These are phyloP conservation scores for Claviceps sp. DNA, from an alignment of 2,329 filamentous ascomycete species.

Conservation along the genomic window DNA sequence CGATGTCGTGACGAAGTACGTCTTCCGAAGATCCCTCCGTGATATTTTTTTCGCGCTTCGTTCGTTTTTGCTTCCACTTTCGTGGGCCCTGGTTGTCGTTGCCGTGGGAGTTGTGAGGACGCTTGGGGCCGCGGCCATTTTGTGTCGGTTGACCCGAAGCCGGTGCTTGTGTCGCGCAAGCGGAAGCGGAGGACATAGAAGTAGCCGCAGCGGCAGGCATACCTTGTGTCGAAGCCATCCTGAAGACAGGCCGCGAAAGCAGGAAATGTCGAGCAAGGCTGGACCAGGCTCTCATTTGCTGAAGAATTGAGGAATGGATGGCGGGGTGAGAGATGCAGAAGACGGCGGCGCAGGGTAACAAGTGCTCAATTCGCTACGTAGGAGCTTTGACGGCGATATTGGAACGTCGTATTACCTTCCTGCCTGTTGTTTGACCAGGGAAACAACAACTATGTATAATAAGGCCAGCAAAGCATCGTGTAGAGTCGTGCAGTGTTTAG, in stretches of 20 bases:
- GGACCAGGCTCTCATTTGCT: constrained; percentile 8
- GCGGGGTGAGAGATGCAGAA: not conserved
- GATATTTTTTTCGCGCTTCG: constrained; percentile 45
- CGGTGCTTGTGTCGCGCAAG: not conserved
- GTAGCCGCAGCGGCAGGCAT: not conserved
- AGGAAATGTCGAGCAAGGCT: constrained; percentile 1
- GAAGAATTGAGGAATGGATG: not conserved
- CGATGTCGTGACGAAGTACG: constrained; percentile 50
- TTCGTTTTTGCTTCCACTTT: constrained; percentile 33
- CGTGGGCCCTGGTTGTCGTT: constrained; percentile 1
- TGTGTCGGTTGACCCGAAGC: not conserved
- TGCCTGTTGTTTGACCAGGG: too few species aligned
- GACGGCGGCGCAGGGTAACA: not conserved
- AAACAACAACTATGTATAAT: too few species aligned
- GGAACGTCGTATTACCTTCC: too few species aligned
- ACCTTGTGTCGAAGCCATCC: constrained; percentile 8
- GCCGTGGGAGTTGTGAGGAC: not conserved
- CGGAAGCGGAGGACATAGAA: not conserved
- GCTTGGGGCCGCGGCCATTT: constrained; percentile 2
- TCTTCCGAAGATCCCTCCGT: constrained; percentile 53
- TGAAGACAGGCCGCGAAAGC: constrained; percentile 2
- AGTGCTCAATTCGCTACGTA: not conserved
- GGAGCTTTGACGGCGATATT: too few species aligned
- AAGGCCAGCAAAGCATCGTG: too few species aligned
- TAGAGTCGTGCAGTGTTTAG: not conserved